These are phyloP conservation scores for Solanum hybrid DNA, from an alignment of 305 asterid species.

Conservation along the genomic window DNA sequence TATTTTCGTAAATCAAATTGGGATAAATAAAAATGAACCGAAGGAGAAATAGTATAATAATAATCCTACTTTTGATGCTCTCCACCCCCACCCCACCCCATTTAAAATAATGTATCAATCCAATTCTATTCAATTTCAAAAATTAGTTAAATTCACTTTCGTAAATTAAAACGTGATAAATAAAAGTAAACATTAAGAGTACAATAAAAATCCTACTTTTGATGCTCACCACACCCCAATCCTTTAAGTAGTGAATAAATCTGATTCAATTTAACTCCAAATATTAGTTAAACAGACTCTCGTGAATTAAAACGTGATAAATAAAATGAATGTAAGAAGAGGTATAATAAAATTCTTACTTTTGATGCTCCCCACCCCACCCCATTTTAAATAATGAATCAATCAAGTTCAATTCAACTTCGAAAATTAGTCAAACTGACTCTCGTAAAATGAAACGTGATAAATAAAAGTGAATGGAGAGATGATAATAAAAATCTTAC, in stretches of 20 bases:
- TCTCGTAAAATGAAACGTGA: too few relatives aligned
- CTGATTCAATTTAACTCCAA: not conserved
- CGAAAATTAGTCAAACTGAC: not conserved
- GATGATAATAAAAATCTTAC: not conserved
- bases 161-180: not conserved
- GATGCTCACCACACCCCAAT: not conserved
- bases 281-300: too few relatives aligned
- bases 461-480: not conserved
- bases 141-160: not conserved
- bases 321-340: too few relatives aligned
- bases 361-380: not conserved
- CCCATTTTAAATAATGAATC: not conserved
- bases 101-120: not conserved
- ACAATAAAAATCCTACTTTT: not conserved
- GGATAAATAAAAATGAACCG: too few relatives aligned
- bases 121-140: not conserved
- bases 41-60: not conserved
- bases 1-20: too few relatives aligned
- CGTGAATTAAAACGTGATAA: not conserved
- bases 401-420: too few relatives aligned
- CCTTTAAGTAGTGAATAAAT: not conserved
- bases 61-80: not conserved
- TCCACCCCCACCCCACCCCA: not conserved
- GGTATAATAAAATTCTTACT: not conserved
- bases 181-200: too few relatives aligned